Evolutionary conservation across 805 yeast genomes (phyloP).

Genomic region (Saccharomycodes ludwigii): DNA sequence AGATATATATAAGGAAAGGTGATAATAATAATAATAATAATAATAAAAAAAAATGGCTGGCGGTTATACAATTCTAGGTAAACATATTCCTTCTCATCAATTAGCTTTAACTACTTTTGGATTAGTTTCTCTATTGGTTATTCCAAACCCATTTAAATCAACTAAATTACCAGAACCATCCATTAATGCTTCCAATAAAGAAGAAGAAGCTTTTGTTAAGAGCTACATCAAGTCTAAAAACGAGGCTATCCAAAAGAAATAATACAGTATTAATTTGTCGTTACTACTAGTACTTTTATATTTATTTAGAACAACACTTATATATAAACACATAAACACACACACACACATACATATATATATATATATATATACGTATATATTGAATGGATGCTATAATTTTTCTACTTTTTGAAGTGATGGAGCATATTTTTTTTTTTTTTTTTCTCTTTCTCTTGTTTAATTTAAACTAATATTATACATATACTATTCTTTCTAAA

Average conservation of each 20-base stretch:
- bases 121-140: background rate
- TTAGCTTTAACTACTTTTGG: slow-evolving; percentile 1
- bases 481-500: background rate
- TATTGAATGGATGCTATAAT: no score
- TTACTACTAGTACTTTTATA: background rate
- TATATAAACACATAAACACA: no score
- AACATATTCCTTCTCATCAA: background rate
- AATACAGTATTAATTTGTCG: background rate
- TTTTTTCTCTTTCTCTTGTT: no score
- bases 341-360: no score
- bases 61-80: slow-evolving; percentile 1
- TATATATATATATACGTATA: no score
- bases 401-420: no score
- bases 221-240: background rate
- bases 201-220: background rate
- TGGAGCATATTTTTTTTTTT: no score
- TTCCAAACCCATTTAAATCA: slow-evolving; percentile 1
- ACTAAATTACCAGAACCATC: background rate
- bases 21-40: background rate
- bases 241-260: background rate
- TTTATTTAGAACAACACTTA: no score
- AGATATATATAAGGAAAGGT: no score
- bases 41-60: background rate
- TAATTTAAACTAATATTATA: no score
- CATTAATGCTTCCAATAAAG: background rate